Evolutionary conservation across 192 early-diverging fungal species (phyloP), one percentile per base, ranked within the genome.

Genomic region (Pilobolus umbonatus): DNA sequence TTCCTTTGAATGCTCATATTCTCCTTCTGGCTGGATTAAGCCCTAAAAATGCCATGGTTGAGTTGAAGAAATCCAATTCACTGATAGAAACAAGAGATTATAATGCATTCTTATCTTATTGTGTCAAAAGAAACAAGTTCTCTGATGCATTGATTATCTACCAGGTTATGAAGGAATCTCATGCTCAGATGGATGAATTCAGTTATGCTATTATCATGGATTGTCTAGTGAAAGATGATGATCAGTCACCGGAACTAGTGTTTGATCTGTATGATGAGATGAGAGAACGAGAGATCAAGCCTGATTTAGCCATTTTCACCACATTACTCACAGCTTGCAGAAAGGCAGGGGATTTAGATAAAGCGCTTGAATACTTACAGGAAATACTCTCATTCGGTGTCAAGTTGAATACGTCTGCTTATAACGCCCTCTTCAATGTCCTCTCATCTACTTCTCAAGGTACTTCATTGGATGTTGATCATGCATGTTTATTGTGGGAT

Each of bases 131-230:
- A 29, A 74, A 73, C 28, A 38, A 66, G 22, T 64, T 62, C 28
- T 28, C 17, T 22, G 42, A 69, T 3, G 75, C 75, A 1, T 26
- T 66, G 12, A 39, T 62, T 15, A 59, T 74, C 5, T 71, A 62
- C 42, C 14, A 47, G 31, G 7, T 17, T 10, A 64, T 76, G 64
- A 30, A 39, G 40, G 15, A 62, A 22, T 48, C 52, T 3, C 43
- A 54, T 2, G 7, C 21, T 8, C 11, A 44, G 15, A 45, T 68
- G n/a, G 59, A 69, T 49, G n/a, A 45, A 11, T 62, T 48, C 14
- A 76, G 63, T 7, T 73, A 76, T 53, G 45, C 55, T 10, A 69
- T 76, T 29, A 5, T 73, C 8, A 73, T 73, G 21, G 60, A 70
- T 28, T 53, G 53, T 14, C 26, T 74, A 9, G 40, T 67, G n/a